phyloP scores from a whole-genome alignment of 2,329 filamentous ascomycete genomes.

The Cercospora sesami region DNA sequence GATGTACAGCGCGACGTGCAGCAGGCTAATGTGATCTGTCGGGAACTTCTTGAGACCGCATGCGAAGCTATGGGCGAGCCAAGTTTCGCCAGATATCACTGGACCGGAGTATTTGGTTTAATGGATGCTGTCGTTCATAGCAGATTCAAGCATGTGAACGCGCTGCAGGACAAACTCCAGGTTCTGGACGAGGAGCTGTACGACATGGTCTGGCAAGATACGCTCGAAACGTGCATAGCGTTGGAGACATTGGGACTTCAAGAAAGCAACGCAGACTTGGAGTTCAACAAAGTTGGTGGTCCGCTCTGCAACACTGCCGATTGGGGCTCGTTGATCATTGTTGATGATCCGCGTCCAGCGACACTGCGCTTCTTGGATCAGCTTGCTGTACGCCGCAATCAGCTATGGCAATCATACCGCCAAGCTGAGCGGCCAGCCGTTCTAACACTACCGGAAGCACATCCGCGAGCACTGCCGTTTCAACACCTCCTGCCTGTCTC shows the following conservation, averaged over 20 bases:
- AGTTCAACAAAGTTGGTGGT: conserved; percentile 16
- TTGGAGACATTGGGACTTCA: conserved; percentile 29
- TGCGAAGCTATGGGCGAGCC: conserved; percentile 38
- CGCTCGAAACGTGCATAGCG: conserved; percentile 24
- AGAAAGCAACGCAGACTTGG: conserved; percentile 23
- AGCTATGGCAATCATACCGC: conserved; percentile 38
- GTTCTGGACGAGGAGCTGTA: conserved; percentile 27
- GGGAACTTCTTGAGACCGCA: conserved; percentile 36
- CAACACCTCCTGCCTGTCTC: conserved; percentile 35
- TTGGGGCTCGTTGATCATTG: background rate
- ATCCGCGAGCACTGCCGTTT: conserved; percentile 40
- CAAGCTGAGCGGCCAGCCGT: conserved; percentile 30
- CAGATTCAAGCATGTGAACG: conserved; percentile 20
- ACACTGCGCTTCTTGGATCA: conserved; percentile 41
- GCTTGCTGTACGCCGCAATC: conserved; percentile 39
- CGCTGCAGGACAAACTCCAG: conserved; percentile 22
- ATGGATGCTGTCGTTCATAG: conserved; percentile 22
- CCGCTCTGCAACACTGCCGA: conserved; percentile 1
- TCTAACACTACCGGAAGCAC: conserved; percentile 33
- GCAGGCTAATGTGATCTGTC: conserved; percentile 36
- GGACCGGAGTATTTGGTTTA: conserved; percentile 16
- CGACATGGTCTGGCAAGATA: conserved; percentile 34
- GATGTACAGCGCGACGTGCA: conserved; percentile 28
- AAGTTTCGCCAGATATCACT: conserved; percentile 30
- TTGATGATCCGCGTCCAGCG: conserved; percentile 21